phyloP scores from a whole-genome alignment of 2,329 filamentous ascomycete genomes.

The Coniella vitis region DNA sequence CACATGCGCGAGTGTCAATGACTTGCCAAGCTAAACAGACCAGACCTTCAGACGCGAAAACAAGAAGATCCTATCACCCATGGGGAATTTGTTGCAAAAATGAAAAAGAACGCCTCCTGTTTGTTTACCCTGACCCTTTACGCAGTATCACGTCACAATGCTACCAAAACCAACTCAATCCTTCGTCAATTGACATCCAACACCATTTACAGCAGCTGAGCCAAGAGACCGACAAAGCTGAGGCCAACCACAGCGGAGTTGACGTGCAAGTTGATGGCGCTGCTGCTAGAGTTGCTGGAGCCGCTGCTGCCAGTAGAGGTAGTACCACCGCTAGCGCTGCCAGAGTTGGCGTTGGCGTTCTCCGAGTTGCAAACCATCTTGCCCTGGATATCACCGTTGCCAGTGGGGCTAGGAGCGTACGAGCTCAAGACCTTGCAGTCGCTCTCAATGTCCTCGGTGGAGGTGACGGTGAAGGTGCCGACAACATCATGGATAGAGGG shows the following conservation, averaged over 20 bases:
- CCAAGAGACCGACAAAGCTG: slow-evolving; percentile 39
- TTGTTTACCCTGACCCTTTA: slow-evolving; percentile 18
- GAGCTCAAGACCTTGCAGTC: slow-evolving; percentile 50
- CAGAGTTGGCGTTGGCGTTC: slow-evolving; percentile 46
- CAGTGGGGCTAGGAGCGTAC: slow-evolving; percentile 30
- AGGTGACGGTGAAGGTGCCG: slow-evolving; percentile 65
- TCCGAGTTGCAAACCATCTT: slow-evolving; percentile 43
- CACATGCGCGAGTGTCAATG: slow-evolving; percentile 15
- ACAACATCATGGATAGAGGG: slow-evolving; percentile 60
- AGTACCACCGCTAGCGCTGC: slow-evolving; percentile 28
- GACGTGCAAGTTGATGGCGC: slow-evolving; percentile 38
- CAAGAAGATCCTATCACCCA: slow-evolving; percentile 14
- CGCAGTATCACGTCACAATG: slow-evolving; percentile 13
- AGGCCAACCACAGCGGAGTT: slow-evolving; percentile 43
- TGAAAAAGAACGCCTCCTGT: slow-evolving; percentile 18
- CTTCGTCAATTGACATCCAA: slow-evolving; percentile 7
- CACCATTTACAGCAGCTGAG: slow-evolving; percentile 44
- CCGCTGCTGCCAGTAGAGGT: slow-evolving; percentile 19
- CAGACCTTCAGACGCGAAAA: slow-evolving; percentile 15
- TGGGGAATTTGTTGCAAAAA: slow-evolving; percentile 16
- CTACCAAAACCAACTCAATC: slow-evolving; percentile 8
- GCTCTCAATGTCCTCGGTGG: slow-evolving; percentile 52
- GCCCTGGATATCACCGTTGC: slow-evolving; percentile 40
- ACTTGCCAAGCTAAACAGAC: slow-evolving; percentile 16
- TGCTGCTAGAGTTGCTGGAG: slow-evolving; percentile 23